Conservation (phyloP, 1,284 basidiomycete species). For the Moesziomyces globuligerus region DNA sequence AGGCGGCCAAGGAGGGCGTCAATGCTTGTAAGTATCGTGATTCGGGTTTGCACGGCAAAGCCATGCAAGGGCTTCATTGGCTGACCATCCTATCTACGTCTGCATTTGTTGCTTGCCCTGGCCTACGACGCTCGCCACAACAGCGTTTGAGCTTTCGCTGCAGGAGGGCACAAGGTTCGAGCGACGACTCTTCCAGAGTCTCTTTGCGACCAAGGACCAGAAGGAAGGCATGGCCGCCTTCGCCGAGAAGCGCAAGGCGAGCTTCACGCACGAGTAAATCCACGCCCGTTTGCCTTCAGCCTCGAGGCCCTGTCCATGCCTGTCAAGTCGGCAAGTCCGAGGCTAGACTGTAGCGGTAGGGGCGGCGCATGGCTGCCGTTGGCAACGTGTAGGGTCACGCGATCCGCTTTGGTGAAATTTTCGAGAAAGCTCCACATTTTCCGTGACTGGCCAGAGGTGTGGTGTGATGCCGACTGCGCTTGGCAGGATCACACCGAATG, state of each 20-base stretch:
- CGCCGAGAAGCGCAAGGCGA: conserved; percentile 86
- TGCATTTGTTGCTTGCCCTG: background rate
- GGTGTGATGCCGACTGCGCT: too few relatives aligned
- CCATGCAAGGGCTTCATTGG: background rate
- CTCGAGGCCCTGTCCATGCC: too few relatives aligned
- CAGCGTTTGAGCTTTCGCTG: conserved; percentile 80
- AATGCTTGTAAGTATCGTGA: conserved; percentile 78
- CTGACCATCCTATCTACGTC: background rate
- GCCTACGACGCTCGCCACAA: background rate
- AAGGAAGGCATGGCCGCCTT: conserved; percentile 99
- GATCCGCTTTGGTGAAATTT: conserved; percentile 3
- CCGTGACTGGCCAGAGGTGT: background rate
- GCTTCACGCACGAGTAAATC: conserved; percentile 60
- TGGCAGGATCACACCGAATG: too few relatives aligned
- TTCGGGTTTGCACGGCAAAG: background rate
- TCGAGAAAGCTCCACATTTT: conserved; percentile 26
- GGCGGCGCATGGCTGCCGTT: too few relatives aligned
- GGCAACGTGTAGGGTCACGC: conserved; percentile 12
- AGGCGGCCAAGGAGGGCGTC: conserved; percentile 94
- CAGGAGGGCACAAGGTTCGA: conserved; percentile 87
- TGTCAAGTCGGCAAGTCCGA: too few relatives aligned
- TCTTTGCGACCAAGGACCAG: conserved; percentile 95
- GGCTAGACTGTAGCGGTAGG: too few relatives aligned
- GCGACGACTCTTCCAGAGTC: conserved; percentile 86
- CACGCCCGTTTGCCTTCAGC: too few relatives aligned